A percentile compares a stretch with the other conserved stretches of the same genome.
Conservation (phyloP, 1,284 basidiomycete genomes). For the Gomphus bonarii region DNA sequence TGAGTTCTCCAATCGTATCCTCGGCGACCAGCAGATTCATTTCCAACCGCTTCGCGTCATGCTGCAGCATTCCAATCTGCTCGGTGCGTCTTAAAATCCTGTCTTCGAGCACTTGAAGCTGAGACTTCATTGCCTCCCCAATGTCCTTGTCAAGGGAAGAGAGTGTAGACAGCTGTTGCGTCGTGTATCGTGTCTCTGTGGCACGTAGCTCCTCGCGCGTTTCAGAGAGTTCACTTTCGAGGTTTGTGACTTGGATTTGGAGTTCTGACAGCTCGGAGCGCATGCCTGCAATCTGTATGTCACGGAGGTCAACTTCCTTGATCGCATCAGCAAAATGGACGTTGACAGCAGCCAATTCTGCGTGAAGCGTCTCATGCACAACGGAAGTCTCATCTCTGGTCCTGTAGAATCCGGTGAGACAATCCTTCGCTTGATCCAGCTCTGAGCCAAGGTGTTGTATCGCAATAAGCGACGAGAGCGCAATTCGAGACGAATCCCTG, state of each 20-base stretch:
- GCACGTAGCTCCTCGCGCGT: slow-evolving; percentile 42
- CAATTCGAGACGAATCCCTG: background rate
- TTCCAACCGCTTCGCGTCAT: slow-evolving; percentile 63
- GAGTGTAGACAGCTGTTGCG: slow-evolving; percentile 40
- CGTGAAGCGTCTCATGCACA: slow-evolving; percentile 1
- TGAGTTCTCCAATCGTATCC: slow-evolving; percentile 58
- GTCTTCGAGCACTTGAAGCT: slow-evolving; percentile 53
- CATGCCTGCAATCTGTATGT: slow-evolving; percentile 3
- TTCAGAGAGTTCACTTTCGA: slow-evolving; percentile 43
- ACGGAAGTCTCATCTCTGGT: background rate
- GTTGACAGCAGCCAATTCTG: slow-evolving; percentile 3
- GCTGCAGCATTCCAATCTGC: slow-evolving; percentile 62
- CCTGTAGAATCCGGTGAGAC: background rate
- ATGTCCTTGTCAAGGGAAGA: slow-evolving; percentile 44
- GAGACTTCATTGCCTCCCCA: slow-evolving; percentile 41
- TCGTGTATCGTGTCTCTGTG: slow-evolving; percentile 45
- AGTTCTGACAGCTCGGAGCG: slow-evolving; percentile 7
- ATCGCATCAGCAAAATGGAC: slow-evolving; percentile 4
- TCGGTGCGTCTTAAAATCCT: slow-evolving; percentile 53
- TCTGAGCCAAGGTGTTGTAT: slow-evolving; percentile 3
- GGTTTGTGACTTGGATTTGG: slow-evolving; percentile 39
- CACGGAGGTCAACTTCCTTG: slow-evolving; percentile 4
- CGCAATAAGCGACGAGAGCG: background rate
- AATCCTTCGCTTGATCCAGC: background rate
- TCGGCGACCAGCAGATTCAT: slow-evolving; percentile 62